A percentile compares a stretch with the other conserved stretches of the same genome.
Conservation (phyloP, 2,329 filamentous ascomycete species). For the Cyanodermella asteris region DNA sequence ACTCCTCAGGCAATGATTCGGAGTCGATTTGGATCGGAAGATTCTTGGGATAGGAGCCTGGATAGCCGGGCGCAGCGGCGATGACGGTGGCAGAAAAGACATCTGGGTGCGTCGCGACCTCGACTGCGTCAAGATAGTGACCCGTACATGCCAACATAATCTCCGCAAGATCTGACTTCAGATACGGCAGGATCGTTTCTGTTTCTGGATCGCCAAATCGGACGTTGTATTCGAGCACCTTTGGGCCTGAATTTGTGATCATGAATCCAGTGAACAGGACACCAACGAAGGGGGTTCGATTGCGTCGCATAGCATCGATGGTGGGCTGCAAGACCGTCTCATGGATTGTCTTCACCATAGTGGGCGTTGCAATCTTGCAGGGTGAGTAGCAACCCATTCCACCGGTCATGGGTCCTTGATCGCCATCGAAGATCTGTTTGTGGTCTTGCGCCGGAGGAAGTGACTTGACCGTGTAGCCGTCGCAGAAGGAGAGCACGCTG, state of each 20-base stretch:
- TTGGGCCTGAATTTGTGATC: slow-evolving; percentile 63
- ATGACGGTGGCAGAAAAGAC: slow-evolving; percentile 85
- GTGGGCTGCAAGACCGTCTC: slow-evolving; percentile 71
- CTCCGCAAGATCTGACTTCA: slow-evolving; percentile 61
- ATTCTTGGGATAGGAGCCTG: slow-evolving; percentile 65
- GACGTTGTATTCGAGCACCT: slow-evolving; percentile 81
- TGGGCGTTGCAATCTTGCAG: slow-evolving; percentile 55
- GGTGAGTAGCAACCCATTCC: slow-evolving; percentile 96
- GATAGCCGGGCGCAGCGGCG: slow-evolving; percentile 82
- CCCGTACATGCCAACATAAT: slow-evolving; percentile 71
- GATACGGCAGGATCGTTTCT: slow-evolving; percentile 60
- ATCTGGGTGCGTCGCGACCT: slow-evolving; percentile 42
- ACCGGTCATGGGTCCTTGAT: slow-evolving; percentile 80
- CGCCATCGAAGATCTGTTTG: slow-evolving; percentile 81
- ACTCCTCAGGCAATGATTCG: slow-evolving; percentile 25
- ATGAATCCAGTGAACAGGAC: slow-evolving; percentile 81
- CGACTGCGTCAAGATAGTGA: slow-evolving; percentile 47
- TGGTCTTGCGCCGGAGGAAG: slow-evolving; percentile 89
- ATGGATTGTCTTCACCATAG: slow-evolving; percentile 59
- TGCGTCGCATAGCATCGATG: slow-evolving; percentile 65
- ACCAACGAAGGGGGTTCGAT: slow-evolving; percentile 47
- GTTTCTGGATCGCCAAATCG: slow-evolving; percentile 85
- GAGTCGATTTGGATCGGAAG: slow-evolving; percentile 37
- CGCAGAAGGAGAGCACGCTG: slow-evolving; percentile 75
- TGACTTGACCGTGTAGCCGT: slow-evolving; percentile 64